Conservation (phyloP, 225 moss, liverwort and hornwort species). For the Asterella californica region DNA sequence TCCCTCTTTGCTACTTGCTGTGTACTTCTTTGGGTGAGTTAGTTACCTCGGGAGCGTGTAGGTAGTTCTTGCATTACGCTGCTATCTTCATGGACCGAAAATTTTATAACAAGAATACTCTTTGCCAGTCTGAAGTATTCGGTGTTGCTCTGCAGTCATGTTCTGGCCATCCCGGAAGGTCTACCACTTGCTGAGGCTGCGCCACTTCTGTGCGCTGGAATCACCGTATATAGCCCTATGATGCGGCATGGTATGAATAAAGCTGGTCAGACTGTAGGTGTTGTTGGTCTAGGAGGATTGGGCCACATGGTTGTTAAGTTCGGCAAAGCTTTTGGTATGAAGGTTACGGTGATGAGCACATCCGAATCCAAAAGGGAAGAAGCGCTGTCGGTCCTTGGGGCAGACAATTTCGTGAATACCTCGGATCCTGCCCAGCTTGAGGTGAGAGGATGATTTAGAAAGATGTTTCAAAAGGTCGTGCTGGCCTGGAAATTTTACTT, state of each 20-base stretch:
- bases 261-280: conserved; percentile 49
- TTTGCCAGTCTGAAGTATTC: background rate
- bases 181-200: conserved; percentile 45
- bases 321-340: conserved; percentile 63
- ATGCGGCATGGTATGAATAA: conserved; percentile 50
- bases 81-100: too few species aligned
- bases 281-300: conserved; percentile 58
- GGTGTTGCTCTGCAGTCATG: conserved; percentile 32
- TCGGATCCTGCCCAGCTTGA: conserved; percentile 45
- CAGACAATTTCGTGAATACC: conserved; percentile 54
- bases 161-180: conserved; percentile 44
- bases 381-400: conserved; percentile 47
- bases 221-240: conserved; percentile 66
- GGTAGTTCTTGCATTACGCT: too few species aligned
- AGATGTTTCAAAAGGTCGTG: background rate
- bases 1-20: too few species aligned
- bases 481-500: background rate
- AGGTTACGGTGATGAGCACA: conserved; percentile 63
- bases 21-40: too few species aligned
- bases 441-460: conserved; percentile 21
- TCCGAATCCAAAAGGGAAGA: conserved; percentile 55
- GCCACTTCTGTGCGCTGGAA: conserved; percentile 62
- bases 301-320: conserved; percentile 66
- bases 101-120: too few species aligned
- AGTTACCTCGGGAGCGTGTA: too few species aligned